Base-by-base conservation (phyloP, 2,329 filamentous ascomycete genomes). In the Raffaelea albimanens region DNA sequence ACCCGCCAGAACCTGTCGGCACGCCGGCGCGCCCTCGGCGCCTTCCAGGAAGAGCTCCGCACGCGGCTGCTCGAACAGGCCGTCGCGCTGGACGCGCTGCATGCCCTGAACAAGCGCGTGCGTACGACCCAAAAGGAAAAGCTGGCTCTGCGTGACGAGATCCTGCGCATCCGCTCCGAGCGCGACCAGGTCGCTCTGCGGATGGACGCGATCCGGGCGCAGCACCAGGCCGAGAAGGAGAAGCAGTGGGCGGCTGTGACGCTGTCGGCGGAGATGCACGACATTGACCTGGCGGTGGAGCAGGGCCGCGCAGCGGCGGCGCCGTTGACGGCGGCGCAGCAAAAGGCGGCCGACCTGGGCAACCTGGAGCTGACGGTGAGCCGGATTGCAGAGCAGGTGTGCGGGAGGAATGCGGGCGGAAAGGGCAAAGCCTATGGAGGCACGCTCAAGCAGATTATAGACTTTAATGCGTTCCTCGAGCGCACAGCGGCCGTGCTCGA, bases 391-490 rank as follows among this genome's bases (percentile, higher is more conserved):
- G 69, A 73, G 34, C 70, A 79, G 56, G 73, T 73, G 2, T 76
- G 73, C 55, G 71, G 66, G 19, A 69, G 71, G 45, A 65, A 67
- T 9, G 66, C 67, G 1, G 75, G 76, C 22, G 58, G 59, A 5
- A 10, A 16, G 4, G 18, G 21, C 21, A 40, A 71, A 45, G 64
- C 67, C 9, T 65, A 67, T 1, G 76, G 76, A 20, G 60, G 62
- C 2, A 62, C 73, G 4, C 63, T 83, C 52, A 69, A 67, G 50
- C 73, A 78, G 57, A 71, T 83, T 47, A 72, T 65, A 50, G 72
- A 78, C 43, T 83, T 83, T 56, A 84, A 83, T 53, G 70, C 70
- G 29, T 80, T 83, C 53, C 63, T 84, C 43, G 80, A 83, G 59
- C 70, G 80, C 20, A 70, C 77, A 5, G 79, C 78, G 2, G 61